Percentiles rank a stretch among this genome's conserved stretches.
phyloP scores from a whole-genome alignment of 306 rosid species.

The Fragaria ananassa region DNA sequence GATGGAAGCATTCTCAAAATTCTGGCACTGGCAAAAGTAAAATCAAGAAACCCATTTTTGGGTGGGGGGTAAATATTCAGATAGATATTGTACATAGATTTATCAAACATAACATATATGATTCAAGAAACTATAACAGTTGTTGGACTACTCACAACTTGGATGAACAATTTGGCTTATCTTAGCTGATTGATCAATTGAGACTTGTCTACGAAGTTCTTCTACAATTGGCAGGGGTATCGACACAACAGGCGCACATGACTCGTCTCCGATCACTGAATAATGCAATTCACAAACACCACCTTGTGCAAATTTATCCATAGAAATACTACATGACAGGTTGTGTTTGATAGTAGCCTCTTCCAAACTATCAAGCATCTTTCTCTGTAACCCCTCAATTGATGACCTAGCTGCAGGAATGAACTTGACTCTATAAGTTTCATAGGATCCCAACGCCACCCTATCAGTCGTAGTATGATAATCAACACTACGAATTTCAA shows the following conservation, averaged over 20 bases:
- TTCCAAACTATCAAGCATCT: background rate
- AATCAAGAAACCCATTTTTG: slow-evolving; percentile 12
- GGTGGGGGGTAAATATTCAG: background rate
- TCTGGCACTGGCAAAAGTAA: slow-evolving; percentile 44
- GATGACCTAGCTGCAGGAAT: background rate
- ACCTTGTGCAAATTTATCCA: too few species aligned
- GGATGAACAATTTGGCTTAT: background rate
- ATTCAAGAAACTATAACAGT: background rate
- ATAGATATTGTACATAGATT: background rate
- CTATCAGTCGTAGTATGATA: background rate
- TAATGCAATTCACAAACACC: too few species aligned
- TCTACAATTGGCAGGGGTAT: background rate
- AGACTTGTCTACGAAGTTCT: background rate
- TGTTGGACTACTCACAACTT: background rate
- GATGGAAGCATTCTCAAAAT: slow-evolving; percentile 39
- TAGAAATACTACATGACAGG: background rate
- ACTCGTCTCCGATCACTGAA: background rate
- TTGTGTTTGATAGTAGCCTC: background rate
- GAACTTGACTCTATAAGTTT: background rate
- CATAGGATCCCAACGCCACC: background rate
- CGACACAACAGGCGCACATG: background rate
- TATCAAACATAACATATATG: background rate
- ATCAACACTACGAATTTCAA: background rate
- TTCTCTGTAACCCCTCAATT: background rate
- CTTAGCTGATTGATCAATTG: background rate